Evolutionary conservation across 257 asterid genomes (phyloP), one percentile per base, ranked within the genome.

Genomic region (Solanum pennellii): DNA sequence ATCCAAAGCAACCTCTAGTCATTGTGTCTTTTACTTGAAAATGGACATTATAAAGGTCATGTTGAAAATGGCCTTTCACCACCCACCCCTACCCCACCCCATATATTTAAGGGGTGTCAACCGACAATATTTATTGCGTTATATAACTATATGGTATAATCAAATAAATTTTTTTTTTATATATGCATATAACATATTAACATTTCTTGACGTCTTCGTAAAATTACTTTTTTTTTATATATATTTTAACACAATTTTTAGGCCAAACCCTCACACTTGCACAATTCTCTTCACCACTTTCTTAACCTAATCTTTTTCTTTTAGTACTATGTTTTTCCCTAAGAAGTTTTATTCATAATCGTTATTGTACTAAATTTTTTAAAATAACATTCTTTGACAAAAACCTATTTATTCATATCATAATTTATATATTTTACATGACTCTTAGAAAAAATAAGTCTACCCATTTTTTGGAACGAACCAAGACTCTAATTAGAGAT

Each of bases 21-120:
- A 80, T 85, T 85, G 12, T 83, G 86, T 85, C 45, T 44, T 23
- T 56, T 25, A 66, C 87, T 45, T 15, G 80, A 12, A 85, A 85
- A 85, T 56, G 87, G 68, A 44, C 80, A 71, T 29, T 47, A 80
- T 80, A 69, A 85, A 85, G 87, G 79, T 52, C 45, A 69, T 41
- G 47, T 85, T 85, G 87, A 85, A 85, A 85, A 85, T 71, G 87
- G 68, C 87, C 23, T 85, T 69, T 69, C 82, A 69, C 68, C 47
- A 39, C 29, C 29, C 25, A 6, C 65, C 21, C 15, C 52, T 6
- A 45, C 3, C 45, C 12, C 62, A 16, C 1, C 62, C 9, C 62
- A 56, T 56, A 20, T 56, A 20, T 56, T 56, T 56, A 56, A 18
- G 65, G n/a, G 10, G 62, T 56, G 65, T 56, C 25, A 20, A 56